phyloP scores from a whole-genome alignment of 805 yeast genomes.

The Wickerhamiella lipophila region DNA sequence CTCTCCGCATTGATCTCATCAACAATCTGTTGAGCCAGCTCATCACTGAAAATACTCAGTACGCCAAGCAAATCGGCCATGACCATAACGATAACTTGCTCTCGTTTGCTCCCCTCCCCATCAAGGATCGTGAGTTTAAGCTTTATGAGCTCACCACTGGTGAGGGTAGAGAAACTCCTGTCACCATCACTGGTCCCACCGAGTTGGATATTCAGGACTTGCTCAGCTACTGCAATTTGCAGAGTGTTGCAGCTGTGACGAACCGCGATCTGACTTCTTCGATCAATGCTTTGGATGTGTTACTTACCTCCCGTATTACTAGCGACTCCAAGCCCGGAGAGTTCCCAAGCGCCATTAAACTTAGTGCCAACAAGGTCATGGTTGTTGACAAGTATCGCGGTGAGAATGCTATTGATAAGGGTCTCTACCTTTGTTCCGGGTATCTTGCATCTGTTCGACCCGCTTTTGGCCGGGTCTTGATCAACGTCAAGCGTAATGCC shows the following conservation, averaged over 20 bases:
- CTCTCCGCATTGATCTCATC: constrained; percentile 7
- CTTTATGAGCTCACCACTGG: constrained; percentile 9
- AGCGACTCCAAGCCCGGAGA: background rate
- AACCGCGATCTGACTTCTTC: background rate
- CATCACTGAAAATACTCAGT: constrained; percentile 1
- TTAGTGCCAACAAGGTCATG: constrained; percentile 11
- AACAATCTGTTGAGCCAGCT: constrained; percentile 10
- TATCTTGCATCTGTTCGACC: constrained; percentile 10
- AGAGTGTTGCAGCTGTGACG: background rate
- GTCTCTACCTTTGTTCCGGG: constrained; percentile 9
- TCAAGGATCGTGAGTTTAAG: constrained; percentile 9
- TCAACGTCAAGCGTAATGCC: constrained; percentile 11
- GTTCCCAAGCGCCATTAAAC: constrained; percentile 5
- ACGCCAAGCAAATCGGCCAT: constrained; percentile 10
- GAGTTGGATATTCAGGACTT: constrained; percentile 4
- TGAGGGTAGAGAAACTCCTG: constrained; percentile 5
- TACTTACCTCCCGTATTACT: constrained; percentile 9
- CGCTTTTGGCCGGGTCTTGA: constrained; percentile 10
- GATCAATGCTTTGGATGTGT: constrained; percentile 8
- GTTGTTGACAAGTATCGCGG: constrained; percentile 7
- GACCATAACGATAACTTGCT: constrained; percentile 11
- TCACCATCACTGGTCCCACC: background rate
- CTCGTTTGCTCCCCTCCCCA: constrained; percentile 9
- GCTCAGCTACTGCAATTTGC: constrained; percentile 1
- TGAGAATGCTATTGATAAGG: constrained; percentile 6